Evolutionary conservation across 352 stramenopile genomes (phyloP), one percentile per base, ranked within the genome.

Genomic region (Phytophthora pseudosyringae): DNA sequence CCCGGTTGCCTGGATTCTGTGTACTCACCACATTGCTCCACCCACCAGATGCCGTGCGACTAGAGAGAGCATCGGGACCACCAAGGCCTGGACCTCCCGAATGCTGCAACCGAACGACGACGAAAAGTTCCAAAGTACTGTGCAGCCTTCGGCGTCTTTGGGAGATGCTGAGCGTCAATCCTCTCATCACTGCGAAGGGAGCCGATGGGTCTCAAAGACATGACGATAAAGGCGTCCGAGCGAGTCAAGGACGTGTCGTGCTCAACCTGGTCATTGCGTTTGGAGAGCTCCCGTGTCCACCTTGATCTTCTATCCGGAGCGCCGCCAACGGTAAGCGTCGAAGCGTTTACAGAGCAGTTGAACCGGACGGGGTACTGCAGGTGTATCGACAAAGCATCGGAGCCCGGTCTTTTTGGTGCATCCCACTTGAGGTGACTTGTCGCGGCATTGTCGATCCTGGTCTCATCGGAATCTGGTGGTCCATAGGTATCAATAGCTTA

Each of bases 31-130:
- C 5, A 41, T 41, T 51, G 31, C 54, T 48, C 32, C 32, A 51
- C 46, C 49, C 49, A 49, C 48, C 59, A 67, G 46, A 46, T 50
- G 56, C 12, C 16, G 38, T 48, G 13, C 57, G 56, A 58, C 57
- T 64, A 28, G 48, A 41, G 49, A 28, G 48, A 41, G 49, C 46
- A 65, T 46, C 18, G 21, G 21, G 21, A 21, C 21, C 21, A 21
- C 21, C 21, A 21, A 21, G 21, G 31, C 16, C 38, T 50, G 59
- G 59, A 67, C 48, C 59, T 66, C 59, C 59, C 43, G 29, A n/a
- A n/a, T n/a, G n/a, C n/a, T n/a, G n/a, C n/a, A n/a, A n/a, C n/a
- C n/a, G n/a, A 67, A 61, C 15, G 25, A 51, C 48, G 41, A 67
- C 48, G 41, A 61, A 51, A 48, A n/a, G n/a, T n/a, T n/a, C n/a